A percentile compares a stretch with the other conserved stretches of the same genome.
These are phyloP conservation scores for Penstemon barbatus DNA, from an alignment of 257 asterid species.

Conservation along the genomic window DNA sequence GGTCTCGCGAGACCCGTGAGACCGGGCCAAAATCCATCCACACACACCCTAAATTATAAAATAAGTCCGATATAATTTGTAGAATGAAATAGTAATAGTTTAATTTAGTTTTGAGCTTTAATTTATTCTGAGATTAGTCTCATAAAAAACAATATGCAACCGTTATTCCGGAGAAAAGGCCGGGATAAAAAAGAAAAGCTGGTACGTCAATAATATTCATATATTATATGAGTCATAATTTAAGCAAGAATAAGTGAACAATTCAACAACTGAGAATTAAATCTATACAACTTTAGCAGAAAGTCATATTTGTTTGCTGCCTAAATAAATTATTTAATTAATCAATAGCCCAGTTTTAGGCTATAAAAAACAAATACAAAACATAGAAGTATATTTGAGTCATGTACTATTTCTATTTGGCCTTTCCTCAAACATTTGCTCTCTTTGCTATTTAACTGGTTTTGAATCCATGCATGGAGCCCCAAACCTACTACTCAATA, in stretches of 20 bases:
- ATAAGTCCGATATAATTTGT: too few relatives aligned
- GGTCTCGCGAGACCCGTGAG: too few relatives aligned
- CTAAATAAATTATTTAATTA: not conserved
- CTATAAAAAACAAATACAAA: conserved; percentile 19
- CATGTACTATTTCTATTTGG: conserved; percentile 24
- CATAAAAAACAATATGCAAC: not conserved
- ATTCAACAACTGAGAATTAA: not conserved
- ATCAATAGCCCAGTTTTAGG: not conserved
- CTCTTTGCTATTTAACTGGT: conserved; percentile 25
- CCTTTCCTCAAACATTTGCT: conserved; percentile 21
- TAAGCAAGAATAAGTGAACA: not conserved
- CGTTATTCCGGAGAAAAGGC: too few relatives aligned
- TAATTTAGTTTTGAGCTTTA: not conserved
- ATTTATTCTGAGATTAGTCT: not conserved
- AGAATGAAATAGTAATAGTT: not conserved
- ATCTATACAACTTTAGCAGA: conserved; percentile 27
- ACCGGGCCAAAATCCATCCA: too few relatives aligned
- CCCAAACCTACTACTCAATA: conserved; percentile 52
- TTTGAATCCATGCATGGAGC: conserved; percentile 64
- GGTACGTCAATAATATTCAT: not conserved
- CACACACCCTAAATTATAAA: too few relatives aligned
- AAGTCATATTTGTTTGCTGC: conserved; percentile 27
- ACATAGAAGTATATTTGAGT: conserved; percentile 10
- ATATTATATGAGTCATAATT: not conserved
- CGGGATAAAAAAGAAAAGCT: not conserved